phyloP scores from a whole-genome alignment of 2,329 filamentous ascomycete species.

The Pestalotiopsis sp. region DNA sequence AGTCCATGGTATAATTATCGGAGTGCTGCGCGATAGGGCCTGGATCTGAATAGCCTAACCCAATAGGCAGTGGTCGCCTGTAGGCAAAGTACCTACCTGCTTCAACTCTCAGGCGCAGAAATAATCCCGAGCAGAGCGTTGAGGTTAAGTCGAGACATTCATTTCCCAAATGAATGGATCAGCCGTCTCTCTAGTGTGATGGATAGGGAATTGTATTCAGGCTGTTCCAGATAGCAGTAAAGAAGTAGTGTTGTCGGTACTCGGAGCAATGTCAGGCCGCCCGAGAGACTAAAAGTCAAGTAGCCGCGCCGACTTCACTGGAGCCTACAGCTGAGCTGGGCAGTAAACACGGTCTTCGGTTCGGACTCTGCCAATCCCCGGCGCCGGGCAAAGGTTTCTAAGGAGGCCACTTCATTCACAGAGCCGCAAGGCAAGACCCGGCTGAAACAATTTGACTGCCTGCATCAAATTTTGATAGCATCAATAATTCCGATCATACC shows the following conservation, averaged over 20 bases:
- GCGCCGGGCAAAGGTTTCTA: background rate
- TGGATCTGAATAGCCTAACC: too few relatives aligned
- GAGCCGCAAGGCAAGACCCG: constrained; percentile 7
- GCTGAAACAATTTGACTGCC: background rate
- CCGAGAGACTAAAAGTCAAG: background rate
- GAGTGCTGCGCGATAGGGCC: too few relatives aligned
- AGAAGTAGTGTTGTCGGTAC: constrained; percentile 1
- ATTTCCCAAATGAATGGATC: background rate
- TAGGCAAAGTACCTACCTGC: too few relatives aligned
- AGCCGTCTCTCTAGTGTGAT: background rate
- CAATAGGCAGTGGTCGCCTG: too few relatives aligned
- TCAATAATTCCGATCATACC: background rate
- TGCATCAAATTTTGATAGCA: background rate
- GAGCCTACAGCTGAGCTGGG: background rate
- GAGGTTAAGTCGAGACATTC: background rate
- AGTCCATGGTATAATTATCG: too few relatives aligned
- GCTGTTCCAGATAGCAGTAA: background rate
- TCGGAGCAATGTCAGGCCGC: constrained; percentile 14
- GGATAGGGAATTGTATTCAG: background rate
- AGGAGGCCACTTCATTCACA: background rate
- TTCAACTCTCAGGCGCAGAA: background rate
- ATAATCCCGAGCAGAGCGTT: background rate
- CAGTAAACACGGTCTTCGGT: background rate
- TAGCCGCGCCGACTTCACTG: background rate
- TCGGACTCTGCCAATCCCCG: background rate